These are phyloP conservation scores for Phoma sp. DNA, from an alignment of 2,329 filamentous ascomycete species.

Conservation along the genomic window DNA sequence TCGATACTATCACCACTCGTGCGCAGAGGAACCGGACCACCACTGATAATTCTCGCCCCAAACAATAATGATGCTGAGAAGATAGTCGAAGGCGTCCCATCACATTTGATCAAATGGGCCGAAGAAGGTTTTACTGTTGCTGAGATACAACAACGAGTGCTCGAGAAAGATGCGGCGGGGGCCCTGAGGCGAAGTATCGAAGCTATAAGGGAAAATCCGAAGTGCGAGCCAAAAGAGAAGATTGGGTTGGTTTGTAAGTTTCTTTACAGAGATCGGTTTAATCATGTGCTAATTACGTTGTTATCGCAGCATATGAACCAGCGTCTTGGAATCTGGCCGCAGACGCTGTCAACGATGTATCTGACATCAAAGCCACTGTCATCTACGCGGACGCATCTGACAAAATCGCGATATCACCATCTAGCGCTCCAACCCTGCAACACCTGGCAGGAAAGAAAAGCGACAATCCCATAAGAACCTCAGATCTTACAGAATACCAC, in stretches of 20 bases:
- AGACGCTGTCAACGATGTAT: constrained; percentile 1
- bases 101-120: constrained; percentile 63
- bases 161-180: constrained; percentile 5
- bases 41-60: constrained; percentile 16
- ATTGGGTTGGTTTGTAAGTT: constrained; percentile 10
- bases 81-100: constrained; percentile 21
- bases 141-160: constrained; percentile 16
- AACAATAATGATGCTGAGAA: not conserved
- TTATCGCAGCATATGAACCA: constrained; percentile 12
- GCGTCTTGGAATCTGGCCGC: constrained; percentile 11
- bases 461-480: constrained; percentile 16
- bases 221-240: constrained; percentile 11
- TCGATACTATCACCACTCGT: constrained; percentile 12
- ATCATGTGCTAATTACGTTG: not conserved
- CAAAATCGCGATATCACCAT: constrained; percentile 6
- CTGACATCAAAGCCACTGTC: constrained; percentile 7
- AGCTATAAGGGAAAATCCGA: constrained; percentile 7
- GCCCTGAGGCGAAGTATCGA: constrained; percentile 7
- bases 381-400: constrained; percentile 13
- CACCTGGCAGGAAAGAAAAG: constrained; percentile 37
- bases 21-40: constrained; percentile 15
- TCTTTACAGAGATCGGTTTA: not conserved
- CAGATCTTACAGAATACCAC: constrained; percentile 40
- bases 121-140: constrained; percentile 64
- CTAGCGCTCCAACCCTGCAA: constrained; percentile 4